Evolutionary conservation across 768 basidiomycete species (phyloP).

Genomic region (Galerina sulciceps): DNA sequence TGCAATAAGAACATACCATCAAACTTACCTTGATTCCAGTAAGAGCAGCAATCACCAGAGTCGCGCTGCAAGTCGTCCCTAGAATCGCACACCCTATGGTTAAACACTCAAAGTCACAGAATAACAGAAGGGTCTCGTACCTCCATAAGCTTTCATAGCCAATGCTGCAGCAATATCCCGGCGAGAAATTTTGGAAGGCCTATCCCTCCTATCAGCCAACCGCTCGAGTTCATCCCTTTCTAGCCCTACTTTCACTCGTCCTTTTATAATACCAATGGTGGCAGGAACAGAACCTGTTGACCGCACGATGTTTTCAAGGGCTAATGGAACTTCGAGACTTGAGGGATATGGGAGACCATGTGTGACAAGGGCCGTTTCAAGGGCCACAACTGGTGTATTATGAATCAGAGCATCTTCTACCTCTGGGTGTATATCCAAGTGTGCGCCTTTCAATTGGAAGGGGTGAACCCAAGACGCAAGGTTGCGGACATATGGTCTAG

Average conservation of each 20-base stretch:
- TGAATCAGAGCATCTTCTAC: constrained; percentile 77
- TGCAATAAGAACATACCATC: too few relatives aligned
- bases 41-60: constrained; percentile 73
- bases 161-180: constrained; percentile 83
- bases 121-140: constrained; percentile 28
- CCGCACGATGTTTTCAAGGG: constrained; percentile 76
- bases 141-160: constrained; percentile 71
- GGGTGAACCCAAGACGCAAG: constrained; percentile 16
- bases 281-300: constrained; percentile 83
- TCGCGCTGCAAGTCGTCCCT: constrained; percentile 76
- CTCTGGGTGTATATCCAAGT: constrained; percentile 80
- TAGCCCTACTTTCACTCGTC: constrained; percentile 88
- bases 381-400: constrained; percentile 77
- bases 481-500: constrained; percentile 5
- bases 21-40: constrained; percentile 80
- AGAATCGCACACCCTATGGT: constrained; percentile 12
- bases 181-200: constrained; percentile 72
- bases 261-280: constrained; percentile 84
- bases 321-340: constrained; percentile 71
- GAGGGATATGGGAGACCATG: constrained; percentile 89
- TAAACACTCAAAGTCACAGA: not conserved
- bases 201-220: constrained; percentile 57
- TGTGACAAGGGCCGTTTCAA: constrained; percentile 91
- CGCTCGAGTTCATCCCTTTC: constrained; percentile 63
- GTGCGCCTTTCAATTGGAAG: constrained; percentile 29